A percentile compares a stretch with the other conserved stretches of the same genome.
Evolutionary conservation across 768 basidiomycete species (phyloP).

Genomic region (Harrya chromipes): DNA sequence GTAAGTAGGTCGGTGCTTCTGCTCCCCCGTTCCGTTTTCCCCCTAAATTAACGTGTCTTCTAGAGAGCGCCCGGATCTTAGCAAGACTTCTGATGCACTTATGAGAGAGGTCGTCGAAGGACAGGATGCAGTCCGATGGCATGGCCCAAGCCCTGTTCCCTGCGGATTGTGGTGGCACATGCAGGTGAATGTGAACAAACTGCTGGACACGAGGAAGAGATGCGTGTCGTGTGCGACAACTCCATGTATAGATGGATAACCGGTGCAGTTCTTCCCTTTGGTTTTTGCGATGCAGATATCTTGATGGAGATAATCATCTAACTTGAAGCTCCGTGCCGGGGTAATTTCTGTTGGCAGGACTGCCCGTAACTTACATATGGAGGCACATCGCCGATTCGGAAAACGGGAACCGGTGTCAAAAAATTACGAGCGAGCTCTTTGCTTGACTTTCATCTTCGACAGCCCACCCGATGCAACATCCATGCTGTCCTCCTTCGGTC

Average conservation of each 20-base stretch:
- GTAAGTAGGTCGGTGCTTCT: neutral
- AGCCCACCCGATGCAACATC: conserved; percentile 3
- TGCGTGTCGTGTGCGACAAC: conserved; percentile 26
- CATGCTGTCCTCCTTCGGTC: conserved; percentile 10
- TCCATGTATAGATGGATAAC: conserved; percentile 1
- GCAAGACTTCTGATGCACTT: neutral
- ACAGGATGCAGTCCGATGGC: conserved; percentile 60
- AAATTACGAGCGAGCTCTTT: conserved; percentile 16
- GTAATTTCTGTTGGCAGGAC: no score
- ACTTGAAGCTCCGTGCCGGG: no score
- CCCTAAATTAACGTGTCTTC: conserved; percentile 58
- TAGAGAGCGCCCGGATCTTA: neutral
- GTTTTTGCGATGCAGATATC: neutral
- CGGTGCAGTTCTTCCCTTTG: neutral
- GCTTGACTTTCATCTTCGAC: conserved; percentile 1
- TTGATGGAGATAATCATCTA: neutral
- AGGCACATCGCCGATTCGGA: neutral
- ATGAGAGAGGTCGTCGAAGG: conserved; percentile 55
- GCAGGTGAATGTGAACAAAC: conserved; percentile 74
- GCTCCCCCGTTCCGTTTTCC: conserved; percentile 39
- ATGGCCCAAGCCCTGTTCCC: conserved; percentile 74
- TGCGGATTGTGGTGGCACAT: conserved; percentile 61
- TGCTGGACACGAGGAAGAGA: conserved; percentile 75
- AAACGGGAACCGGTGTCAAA: neutral
- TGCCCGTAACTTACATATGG: no score